Evolutionary conservation across 2,329 filamentous ascomycete species (phyloP), one percentile per base, ranked within the genome.

Genomic region (Decorospora gaudefroyi): DNA sequence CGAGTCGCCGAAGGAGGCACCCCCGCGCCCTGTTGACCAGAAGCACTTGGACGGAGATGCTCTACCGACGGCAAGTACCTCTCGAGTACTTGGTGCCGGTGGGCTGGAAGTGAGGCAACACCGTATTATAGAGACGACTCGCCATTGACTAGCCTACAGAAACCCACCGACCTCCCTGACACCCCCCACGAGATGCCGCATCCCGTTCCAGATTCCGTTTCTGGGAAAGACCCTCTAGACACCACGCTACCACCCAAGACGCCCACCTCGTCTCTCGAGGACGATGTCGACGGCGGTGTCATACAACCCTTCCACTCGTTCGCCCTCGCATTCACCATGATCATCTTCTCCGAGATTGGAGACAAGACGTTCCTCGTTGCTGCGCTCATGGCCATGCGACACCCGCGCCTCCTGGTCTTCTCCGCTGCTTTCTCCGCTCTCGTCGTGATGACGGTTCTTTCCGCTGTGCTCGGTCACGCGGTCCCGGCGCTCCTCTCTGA

Each of bases 331-430:
- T 84, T 96, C 48, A 92, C 91, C 45, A 99, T 97, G 93, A 99
- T 99, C 62, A 77, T 97, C 51, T 87, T 97, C 61, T 96, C 92
- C 32, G 93, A 99, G 70, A 84, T 99, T 61, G 93, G 93, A 53
- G 93, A 99, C 81, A 99, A 99, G 76, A 99, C 93, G 0, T 99
- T 99, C 76, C 80, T 99, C 29, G 90, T 99, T 15, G 93, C 93
- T 5, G 92, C 91, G 6, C 82, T 99, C 12, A 99, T 99, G 93
- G 93, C 93, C 9, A 99, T 99, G 93, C 93, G 96, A 69, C 92
- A 99, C 64, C 87, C 93, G 51, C 86, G 93, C 38, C 76, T 96
- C 53, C 81, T 97, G 9, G 93, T 99, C 50, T 99, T 99, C 74
- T 88, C 89, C 2, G 90, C 93, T 6, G 93, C 93, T n/a, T 92